Evolutionary conservation across 2,329 filamentous ascomycete genomes (phyloP).

Genomic region (Fonsecaea pugnacius): DNA sequence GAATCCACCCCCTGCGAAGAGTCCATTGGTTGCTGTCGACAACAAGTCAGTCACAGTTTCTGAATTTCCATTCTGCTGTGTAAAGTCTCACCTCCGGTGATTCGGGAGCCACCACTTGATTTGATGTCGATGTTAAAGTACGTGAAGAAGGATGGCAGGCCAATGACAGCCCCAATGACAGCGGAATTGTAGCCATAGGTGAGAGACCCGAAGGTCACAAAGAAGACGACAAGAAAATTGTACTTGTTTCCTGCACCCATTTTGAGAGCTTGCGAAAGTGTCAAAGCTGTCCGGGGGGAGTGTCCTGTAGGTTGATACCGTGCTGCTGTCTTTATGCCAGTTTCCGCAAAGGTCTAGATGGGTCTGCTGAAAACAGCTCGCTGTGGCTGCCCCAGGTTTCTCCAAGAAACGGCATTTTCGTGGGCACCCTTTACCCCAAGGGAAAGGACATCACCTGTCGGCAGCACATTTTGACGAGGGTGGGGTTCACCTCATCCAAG

Average conservation of each 20-base stretch:
- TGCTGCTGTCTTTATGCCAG: slow-evolving; percentile 6
- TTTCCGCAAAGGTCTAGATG: not conserved
- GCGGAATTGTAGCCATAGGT: slow-evolving; percentile 35
- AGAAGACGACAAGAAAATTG: slow-evolving; percentile 30
- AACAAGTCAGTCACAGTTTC: slow-evolving; percentile 8
- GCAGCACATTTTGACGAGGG: slow-evolving; percentile 1
- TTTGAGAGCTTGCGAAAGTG: not conserved
- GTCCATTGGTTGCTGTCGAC: slow-evolving; percentile 29
- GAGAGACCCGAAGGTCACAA: slow-evolving; percentile 33
- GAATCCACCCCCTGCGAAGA: slow-evolving; percentile 30
- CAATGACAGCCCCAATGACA: slow-evolving; percentile 32
- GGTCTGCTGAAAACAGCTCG: not conserved
- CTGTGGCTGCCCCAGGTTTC: slow-evolving; percentile 2
- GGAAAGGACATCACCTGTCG: not conserved
- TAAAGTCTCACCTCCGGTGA: slow-evolving; percentile 24
- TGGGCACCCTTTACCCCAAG: slow-evolving; percentile 9
- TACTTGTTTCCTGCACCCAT: slow-evolving; percentile 21
- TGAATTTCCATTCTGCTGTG: not conserved
- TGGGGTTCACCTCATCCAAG: slow-evolving; percentile 1
- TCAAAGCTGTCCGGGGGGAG: not conserved
- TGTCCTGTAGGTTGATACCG: not conserved
- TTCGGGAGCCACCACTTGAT: slow-evolving; percentile 19
- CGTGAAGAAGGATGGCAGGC: slow-evolving; percentile 31
- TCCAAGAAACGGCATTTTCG: slow-evolving; percentile 8
- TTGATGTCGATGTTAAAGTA: slow-evolving; percentile 51